A percentile compares a stretch with the other conserved stretches of the same genome.
Evolutionary conservation across 2,329 filamentous ascomycete species (phyloP).

Genomic region (Lasiodiplodia hormozganensis): DNA sequence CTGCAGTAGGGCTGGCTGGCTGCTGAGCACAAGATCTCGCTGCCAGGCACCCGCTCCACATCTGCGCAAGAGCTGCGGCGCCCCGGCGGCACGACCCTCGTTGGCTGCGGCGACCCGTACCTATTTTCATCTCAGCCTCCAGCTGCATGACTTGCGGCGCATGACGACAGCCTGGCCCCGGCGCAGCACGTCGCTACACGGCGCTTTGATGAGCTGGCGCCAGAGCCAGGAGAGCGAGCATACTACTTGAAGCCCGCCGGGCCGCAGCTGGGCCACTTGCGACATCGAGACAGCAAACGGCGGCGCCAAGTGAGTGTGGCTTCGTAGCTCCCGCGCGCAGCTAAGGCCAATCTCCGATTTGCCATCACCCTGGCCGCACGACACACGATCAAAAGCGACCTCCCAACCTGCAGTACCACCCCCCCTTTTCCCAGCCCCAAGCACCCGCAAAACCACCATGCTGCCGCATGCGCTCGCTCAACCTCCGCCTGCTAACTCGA

Average conservation of each 20-base stretch:
- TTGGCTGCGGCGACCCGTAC: slow-evolving; percentile 1
- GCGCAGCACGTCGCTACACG: slow-evolving; percentile 6
- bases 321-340: slow-evolving; percentile 15
- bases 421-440: slow-evolving; percentile 20
- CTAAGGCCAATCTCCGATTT: slow-evolving; percentile 30
- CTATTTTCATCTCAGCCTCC: slow-evolving; percentile 17
- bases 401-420: slow-evolving; percentile 27
- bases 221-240: slow-evolving; percentile 17
- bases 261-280: slow-evolving; percentile 6
- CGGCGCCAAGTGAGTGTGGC: slow-evolving; percentile 21
- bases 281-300: slow-evolving; percentile 2
- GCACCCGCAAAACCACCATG: slow-evolving; percentile 25
- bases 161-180: slow-evolving; percentile 21
- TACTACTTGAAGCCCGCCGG: background rate
- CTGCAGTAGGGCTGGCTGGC: no score
- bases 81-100: slow-evolving; percentile 3
- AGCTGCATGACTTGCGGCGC: slow-evolving; percentile 18
- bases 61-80: slow-evolving; percentile 8
- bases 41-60: background rate
- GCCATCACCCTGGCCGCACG: slow-evolving; percentile 17
- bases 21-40: background rate
- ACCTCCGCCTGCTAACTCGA: slow-evolving; percentile 10
- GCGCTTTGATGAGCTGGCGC: slow-evolving; percentile 18
- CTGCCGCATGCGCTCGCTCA: slow-evolving; percentile 8
- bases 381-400: slow-evolving; percentile 25